Base-by-base conservation (phyloP, 305 asterid species). In the Solanum hybrid region DNA sequence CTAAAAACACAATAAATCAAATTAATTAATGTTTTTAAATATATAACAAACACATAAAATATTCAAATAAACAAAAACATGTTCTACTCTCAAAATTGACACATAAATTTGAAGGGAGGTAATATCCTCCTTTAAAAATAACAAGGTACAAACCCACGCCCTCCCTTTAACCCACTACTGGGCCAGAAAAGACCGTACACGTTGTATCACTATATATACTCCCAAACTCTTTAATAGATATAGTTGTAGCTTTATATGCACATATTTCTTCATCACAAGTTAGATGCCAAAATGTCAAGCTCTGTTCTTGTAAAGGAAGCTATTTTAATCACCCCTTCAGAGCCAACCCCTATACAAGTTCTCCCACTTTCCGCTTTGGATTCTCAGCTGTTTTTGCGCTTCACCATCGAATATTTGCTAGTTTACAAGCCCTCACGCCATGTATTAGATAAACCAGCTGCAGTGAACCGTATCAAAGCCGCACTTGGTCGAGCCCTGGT, bases 351-450 rank as follows among this genome's bases (percentile, higher is more conserved):
- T 36, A 89, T 81, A 29, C 94, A 93, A 39, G 81, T 72, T 89
- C 95, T 95, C 90, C 95, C 79, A 10, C 96, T 95, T 89, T 95
- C 98, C 24, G 93, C 96, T 17, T 79, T 95, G 31, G 98, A 96
- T 85, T 96, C 98, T 77, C 97, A 96, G 89, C 93, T 93, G 6
- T 96, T 96, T 89, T 93, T 95, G 15, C 96, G 98, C 17, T 96
- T 96, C 90, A 93, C 94, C 36, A 87, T 94, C 45, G 98, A 96
- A 61, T 94, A 94, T 76, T 73, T 96, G 68, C 92, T 96, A 3
- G 93, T 96, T 11, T 96, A 93, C 91, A 87, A 81, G 80, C 92
- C 95, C 8, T 29, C 84, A 31, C 88, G 37, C 70, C 65, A 80
- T 38, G 89, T 7, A 1, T 79, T 90, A 12, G 92, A 93, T 37